Evolutionary conservation across 306 rosid genomes (phyloP).

Genomic region (Lablab purpureus): DNA sequence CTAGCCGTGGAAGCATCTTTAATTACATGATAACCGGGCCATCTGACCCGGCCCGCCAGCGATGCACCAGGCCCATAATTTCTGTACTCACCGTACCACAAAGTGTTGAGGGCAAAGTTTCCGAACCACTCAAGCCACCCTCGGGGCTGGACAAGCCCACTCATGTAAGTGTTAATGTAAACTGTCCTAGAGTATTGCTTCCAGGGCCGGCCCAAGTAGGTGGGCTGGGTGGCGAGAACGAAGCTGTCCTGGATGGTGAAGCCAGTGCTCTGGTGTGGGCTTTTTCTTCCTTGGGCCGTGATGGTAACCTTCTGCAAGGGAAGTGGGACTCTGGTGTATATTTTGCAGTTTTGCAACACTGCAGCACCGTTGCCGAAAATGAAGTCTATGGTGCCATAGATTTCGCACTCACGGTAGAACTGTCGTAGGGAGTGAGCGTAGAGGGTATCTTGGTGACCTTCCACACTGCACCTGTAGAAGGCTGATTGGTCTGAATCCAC

Average conservation of each 20-base stretch:
- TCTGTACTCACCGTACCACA: constrained; percentile 90
- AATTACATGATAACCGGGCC: constrained; percentile 82
- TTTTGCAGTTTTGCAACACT: constrained; percentile 75
- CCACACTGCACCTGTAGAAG: constrained; percentile 79
- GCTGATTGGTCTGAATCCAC: constrained; percentile 93
- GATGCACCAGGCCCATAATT: constrained; percentile 74
- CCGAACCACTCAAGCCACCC: constrained; percentile 95
- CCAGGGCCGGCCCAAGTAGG: constrained; percentile 87
- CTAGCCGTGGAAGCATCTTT: constrained; percentile 55
- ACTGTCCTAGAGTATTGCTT: constrained; percentile 77
- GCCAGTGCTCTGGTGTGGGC: constrained; percentile 82
- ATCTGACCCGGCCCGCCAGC: constrained; percentile 53
- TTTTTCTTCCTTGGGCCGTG: constrained; percentile 86
- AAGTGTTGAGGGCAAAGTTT: constrained; percentile 69
- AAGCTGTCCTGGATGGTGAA: constrained; percentile 75
- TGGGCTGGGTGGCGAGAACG: constrained; percentile 74
- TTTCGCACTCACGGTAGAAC: constrained; percentile 78
- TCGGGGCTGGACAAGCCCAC: constrained; percentile 73
- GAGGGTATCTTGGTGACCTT: constrained; percentile 89
- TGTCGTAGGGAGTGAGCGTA: constrained; percentile 83
- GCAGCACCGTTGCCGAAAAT: constrained; percentile 91
- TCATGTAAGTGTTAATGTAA: constrained; percentile 75
- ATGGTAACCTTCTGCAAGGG: constrained; percentile 79
- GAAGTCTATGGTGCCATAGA: constrained; percentile 88
- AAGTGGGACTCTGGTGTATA: constrained; percentile 79